A percentile compares a stretch with the other conserved stretches of the same genome.
These are phyloP conservation scores for Cardiospermum halicacabum DNA, from an alignment of 345 rosid genomes.

Conservation along the genomic window DNA sequence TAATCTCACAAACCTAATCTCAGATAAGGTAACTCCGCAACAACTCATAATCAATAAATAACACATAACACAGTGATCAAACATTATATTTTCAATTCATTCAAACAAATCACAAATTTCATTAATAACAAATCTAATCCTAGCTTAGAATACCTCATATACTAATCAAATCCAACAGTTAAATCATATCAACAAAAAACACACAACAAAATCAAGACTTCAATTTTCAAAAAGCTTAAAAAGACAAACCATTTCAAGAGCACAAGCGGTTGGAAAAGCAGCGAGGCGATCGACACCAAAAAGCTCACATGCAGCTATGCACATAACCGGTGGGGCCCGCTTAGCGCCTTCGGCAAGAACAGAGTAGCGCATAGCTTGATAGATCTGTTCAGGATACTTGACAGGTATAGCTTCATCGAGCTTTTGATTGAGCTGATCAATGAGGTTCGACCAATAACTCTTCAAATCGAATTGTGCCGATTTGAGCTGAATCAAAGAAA, in stretches of 20 bases:
- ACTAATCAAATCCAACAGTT: background rate
- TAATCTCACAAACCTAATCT: too few relatives aligned
- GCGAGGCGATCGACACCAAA: conserved; percentile 73
- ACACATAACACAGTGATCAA: background rate
- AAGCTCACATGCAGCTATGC: conserved; percentile 87
- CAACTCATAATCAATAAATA: background rate
- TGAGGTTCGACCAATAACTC: conserved; percentile 73
- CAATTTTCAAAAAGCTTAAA: background rate
- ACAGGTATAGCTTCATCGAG: conserved; percentile 74
- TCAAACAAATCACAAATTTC: background rate
- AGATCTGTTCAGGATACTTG: conserved; percentile 63
- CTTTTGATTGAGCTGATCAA: conserved; percentile 58
- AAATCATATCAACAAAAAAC: background rate
- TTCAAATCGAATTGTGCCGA: conserved; percentile 60
- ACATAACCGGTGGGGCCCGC: conserved; percentile 95
- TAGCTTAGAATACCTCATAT: background rate
- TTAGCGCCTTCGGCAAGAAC: conserved; percentile 77
- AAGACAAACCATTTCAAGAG: conserved; percentile 80
- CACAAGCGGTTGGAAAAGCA: conserved; percentile 95
- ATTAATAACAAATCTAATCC: background rate
- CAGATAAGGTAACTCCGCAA: too few relatives aligned
- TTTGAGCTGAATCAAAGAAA: conserved; percentile 18
- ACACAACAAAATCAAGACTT: background rate
- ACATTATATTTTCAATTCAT: too few relatives aligned
- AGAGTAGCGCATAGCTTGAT: conserved; percentile 95